phyloP scores from a whole-genome alignment of 257 asterid genomes.

The Lycium ferocissimum region DNA sequence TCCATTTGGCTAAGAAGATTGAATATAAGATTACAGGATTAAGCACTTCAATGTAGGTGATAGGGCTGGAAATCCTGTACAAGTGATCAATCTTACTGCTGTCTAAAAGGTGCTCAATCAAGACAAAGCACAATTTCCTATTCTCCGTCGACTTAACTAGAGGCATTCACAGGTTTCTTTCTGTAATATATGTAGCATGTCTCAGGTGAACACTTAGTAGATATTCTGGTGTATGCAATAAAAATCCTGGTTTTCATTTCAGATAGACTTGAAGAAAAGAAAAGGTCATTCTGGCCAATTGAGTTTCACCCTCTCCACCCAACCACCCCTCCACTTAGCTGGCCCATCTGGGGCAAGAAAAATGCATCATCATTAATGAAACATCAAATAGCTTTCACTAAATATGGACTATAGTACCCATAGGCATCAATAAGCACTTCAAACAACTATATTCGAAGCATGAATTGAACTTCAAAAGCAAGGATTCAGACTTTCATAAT shows the following conservation, averaged over 20 bases:
- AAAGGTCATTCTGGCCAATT: background rate
- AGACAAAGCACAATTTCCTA: background rate
- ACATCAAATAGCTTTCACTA: no score
- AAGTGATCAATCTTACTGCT: constrained; percentile 6
- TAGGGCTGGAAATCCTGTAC: background rate
- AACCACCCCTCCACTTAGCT: background rate
- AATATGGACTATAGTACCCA: background rate
- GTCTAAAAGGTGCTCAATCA: background rate
- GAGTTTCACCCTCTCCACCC: background rate
- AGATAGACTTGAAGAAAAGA: background rate
- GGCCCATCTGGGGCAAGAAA: no score
- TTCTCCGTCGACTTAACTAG: background rate
- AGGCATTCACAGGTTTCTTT: background rate
- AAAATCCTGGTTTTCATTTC: background rate
- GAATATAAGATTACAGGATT: constrained; percentile 49
- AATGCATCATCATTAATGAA: no score
- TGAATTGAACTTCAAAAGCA: background rate
- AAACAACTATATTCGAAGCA: background rate
- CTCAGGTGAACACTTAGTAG: background rate
- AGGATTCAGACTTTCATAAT: background rate
- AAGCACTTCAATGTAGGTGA: background rate
- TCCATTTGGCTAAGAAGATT: constrained; percentile 82
- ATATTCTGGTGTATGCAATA: background rate
- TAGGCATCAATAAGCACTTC: background rate
- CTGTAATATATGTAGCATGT: background rate